phyloP scores from a whole-genome alignment of 495 filamentous ascomycete genomes.

The Rusavskia elegans region DNA sequence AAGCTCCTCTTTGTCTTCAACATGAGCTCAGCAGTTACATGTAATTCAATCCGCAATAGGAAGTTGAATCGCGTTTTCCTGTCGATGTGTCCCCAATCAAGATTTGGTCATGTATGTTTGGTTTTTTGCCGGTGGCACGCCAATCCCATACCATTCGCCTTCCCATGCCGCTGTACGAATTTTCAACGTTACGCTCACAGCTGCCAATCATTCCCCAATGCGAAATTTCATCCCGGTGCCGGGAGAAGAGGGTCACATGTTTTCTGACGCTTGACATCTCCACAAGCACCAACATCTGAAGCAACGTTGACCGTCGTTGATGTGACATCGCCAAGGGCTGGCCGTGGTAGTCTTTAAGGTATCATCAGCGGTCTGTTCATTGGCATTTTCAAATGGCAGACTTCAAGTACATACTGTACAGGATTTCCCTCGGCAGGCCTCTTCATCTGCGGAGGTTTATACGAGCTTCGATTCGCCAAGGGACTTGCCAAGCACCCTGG shows the following conservation, averaged over 20 bases:
- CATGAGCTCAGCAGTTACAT: too few relatives aligned
- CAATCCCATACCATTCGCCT: too few relatives aligned
- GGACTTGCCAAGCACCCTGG: slow-evolving; percentile 42
- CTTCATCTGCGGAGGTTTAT: slow-evolving; percentile 45
- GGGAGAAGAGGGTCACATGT: background rate
- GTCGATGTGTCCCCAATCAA: too few relatives aligned
- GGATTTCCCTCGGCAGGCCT: slow-evolving; percentile 18
- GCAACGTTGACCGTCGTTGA: slow-evolving; percentile 3
- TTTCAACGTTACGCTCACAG: too few relatives aligned
- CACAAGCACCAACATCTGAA: background rate
- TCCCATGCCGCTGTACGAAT: too few relatives aligned
- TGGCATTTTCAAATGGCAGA: too few relatives aligned
- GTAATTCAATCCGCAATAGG: too few relatives aligned
- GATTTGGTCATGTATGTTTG: too few relatives aligned
- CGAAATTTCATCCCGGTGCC: background rate
- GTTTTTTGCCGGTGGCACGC: too few relatives aligned
- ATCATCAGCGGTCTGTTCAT: background rate
- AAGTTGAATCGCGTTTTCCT: too few relatives aligned
- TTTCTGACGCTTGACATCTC: slow-evolving; percentile 10
- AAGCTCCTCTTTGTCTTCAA: too few relatives aligned
- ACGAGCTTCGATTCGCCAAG: slow-evolving; percentile 38
- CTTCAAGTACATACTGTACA: background rate
- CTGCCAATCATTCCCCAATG: too few relatives aligned
- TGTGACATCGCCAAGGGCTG: slow-evolving; percentile 35
- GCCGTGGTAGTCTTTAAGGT: slow-evolving; percentile 4